phyloP scores from a whole-genome alignment of 495 filamentous ascomycete genomes.

The Penicillium simplicissimum region DNA sequence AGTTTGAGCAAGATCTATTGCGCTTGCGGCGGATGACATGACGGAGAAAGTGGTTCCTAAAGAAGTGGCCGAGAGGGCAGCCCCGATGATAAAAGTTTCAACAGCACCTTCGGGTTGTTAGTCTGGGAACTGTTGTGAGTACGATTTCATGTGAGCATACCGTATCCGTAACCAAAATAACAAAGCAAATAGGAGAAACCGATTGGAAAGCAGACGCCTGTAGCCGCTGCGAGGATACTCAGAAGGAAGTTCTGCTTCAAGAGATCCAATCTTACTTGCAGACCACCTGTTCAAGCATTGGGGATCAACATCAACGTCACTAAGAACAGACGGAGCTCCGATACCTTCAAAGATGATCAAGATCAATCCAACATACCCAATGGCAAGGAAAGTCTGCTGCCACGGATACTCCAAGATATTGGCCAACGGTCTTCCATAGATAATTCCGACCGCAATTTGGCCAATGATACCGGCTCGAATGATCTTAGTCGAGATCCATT shows the following conservation, averaged over 20 bases:
- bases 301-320: neutral
- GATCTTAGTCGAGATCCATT: slow-evolving; percentile 34
- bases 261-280: slow-evolving; percentile 34
- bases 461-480: slow-evolving; percentile 38
- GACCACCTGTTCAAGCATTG: slow-evolving; percentile 26
- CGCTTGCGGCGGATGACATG: slow-evolving; percentile 29
- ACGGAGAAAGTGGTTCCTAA: slow-evolving; percentile 41
- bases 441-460: slow-evolving; percentile 37
- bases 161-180: slow-evolving; percentile 35
- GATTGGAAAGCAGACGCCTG: slow-evolving; percentile 37
- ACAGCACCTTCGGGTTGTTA: slow-evolving; percentile 27
- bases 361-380: slow-evolving; percentile 41
- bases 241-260: slow-evolving; percentile 35
- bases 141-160: slow-evolving; percentile 4
- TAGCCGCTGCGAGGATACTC: slow-evolving; percentile 35
- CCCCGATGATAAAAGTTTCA: slow-evolving; percentile 40
- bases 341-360: slow-evolving; percentile 41
- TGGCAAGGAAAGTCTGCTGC: slow-evolving; percentile 35
- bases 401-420: slow-evolving; percentile 34
- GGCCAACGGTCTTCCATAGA: slow-evolving; percentile 36
- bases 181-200: slow-evolving; percentile 35
- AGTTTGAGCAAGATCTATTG: slow-evolving; percentile 32
- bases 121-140: neutral
- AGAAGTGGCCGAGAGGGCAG: slow-evolving; percentile 37
- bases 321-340: neutral